These are phyloP conservation scores for Hypericum androsaemum DNA, from an alignment of 345 rosid species.

Conservation along the genomic window DNA sequence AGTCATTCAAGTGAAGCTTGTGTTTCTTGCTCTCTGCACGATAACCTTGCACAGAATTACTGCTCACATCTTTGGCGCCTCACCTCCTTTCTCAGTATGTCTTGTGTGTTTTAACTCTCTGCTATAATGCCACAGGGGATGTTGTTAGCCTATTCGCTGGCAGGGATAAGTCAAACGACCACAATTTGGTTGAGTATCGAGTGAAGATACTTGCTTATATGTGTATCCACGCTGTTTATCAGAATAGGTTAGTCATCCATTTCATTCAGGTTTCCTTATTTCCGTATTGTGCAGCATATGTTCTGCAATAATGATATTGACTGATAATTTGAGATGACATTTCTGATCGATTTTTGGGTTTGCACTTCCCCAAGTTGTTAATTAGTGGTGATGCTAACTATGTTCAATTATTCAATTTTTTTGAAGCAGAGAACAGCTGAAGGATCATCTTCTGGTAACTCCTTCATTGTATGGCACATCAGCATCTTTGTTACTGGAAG, in stretches of 20 bases:
- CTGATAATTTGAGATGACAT: too few relatives aligned
- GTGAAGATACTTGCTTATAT: conserved; percentile 57
- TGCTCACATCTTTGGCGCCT: neutral
- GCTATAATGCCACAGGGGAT: conserved; percentile 51
- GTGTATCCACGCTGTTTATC: conserved; percentile 68
- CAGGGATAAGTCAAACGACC: conserved; percentile 34
- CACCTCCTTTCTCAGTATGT: conserved; percentile 8
- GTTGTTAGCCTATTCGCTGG: conserved; percentile 57
- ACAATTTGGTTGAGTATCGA: conserved; percentile 62
- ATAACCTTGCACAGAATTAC: neutral
- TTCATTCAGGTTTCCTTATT: conserved; percentile 5
- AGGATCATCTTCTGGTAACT: conserved; percentile 45
- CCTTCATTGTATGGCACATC: conserved; percentile 33
- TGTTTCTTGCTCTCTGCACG: neutral
- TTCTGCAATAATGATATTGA: too few relatives aligned
- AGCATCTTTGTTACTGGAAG: conserved; percentile 54
- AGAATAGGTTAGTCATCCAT: conserved; percentile 50
- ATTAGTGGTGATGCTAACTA: conserved; percentile 2
- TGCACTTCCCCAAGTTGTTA: too few relatives aligned
- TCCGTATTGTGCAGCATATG: conserved; percentile 8
- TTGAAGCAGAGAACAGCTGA: conserved; percentile 42
- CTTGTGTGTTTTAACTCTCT: conserved; percentile 11
- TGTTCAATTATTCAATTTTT: conserved; percentile 19
- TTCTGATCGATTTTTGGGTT: neutral
- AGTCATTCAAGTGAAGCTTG: too few relatives aligned